Conservation (phyloP, 805 yeast genomes). For the Saccharomycopsis fibuligera region DNA sequence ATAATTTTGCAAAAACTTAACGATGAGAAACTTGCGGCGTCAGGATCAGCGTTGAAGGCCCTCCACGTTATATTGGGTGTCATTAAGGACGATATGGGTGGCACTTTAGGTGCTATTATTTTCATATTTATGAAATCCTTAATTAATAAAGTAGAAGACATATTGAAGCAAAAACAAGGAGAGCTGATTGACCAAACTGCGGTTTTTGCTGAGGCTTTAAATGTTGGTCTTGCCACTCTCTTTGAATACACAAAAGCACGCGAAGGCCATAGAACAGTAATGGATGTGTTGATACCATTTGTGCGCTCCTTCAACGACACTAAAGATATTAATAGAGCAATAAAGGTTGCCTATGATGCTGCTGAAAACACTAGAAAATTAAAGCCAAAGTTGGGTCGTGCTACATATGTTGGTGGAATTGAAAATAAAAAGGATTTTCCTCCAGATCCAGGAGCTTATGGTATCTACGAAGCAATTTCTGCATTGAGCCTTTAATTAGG, state of each 20-base stretch:
- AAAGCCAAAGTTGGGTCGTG: constrained; percentile 87
- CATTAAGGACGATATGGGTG: constrained; percentile 92
- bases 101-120: constrained; percentile 91
- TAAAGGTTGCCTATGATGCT: constrained; percentile 64
- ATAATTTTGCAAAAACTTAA: constrained; percentile 5
- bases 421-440: constrained; percentile 42
- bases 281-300: constrained; percentile 87
- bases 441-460: constrained; percentile 84
- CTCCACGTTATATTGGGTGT: constrained; percentile 67
- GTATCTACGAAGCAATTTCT: constrained; percentile 11
- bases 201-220: constrained; percentile 42
- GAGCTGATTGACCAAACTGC: constrained; percentile 26
- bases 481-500: constrained; percentile 25
- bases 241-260: constrained; percentile 87
- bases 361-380: constrained; percentile 67
- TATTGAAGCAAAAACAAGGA: constrained; percentile 24
- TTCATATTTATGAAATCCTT: constrained; percentile 66
- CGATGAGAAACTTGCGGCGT: constrained; percentile 3
- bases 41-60: constrained; percentile 53
- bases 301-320: constrained; percentile 53
- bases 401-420: constrained; percentile 71
- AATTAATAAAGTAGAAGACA: constrained; percentile 6
- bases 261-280: constrained; percentile 78
- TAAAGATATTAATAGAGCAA: constrained; percentile 52
- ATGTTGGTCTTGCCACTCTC: constrained; percentile 59